phyloP scores from a whole-genome alignment of 2,329 filamentous ascomycete genomes.

The Talaromyces sp. region DNA sequence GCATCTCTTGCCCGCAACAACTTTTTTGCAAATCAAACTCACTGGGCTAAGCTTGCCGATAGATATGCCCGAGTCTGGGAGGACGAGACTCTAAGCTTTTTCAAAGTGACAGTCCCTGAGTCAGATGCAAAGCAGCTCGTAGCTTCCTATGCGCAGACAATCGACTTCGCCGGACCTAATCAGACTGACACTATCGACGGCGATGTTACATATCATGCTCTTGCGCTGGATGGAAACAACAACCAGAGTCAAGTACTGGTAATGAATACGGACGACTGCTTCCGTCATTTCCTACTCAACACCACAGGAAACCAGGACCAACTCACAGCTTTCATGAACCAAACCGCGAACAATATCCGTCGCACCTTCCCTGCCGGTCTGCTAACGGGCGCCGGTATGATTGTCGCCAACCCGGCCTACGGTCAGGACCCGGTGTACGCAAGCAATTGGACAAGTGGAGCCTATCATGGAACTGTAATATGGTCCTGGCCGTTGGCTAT shows the following conservation, averaged over 20 bases:
- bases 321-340: constrained; percentile 55
- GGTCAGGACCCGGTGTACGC: constrained; percentile 48
- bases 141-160: constrained; percentile 45
- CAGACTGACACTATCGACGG: constrained; percentile 42
- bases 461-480: constrained; percentile 63
- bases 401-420: constrained; percentile 62
- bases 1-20: constrained; percentile 49
- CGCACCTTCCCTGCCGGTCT: constrained; percentile 59
- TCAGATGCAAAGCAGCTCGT: constrained; percentile 48
- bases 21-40: constrained; percentile 45
- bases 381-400: constrained; percentile 53
- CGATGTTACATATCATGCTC: constrained; percentile 53
- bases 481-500: constrained; percentile 65
- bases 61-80: constrained; percentile 61
- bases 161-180: constrained; percentile 46
- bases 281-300: constrained; percentile 62
- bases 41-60: constrained; percentile 49
- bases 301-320: constrained; percentile 54
- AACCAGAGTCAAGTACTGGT: constrained; percentile 52
- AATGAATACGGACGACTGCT: constrained; percentile 64
- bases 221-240: constrained; percentile 55
- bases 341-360: constrained; percentile 57
- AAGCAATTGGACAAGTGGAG: constrained; percentile 54
- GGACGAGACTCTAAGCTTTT: constrained; percentile 58
- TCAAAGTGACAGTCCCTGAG: constrained; percentile 48